phyloP scores from a whole-genome alignment of 306 rosid genomes.

The Casuarina glauca region DNA sequence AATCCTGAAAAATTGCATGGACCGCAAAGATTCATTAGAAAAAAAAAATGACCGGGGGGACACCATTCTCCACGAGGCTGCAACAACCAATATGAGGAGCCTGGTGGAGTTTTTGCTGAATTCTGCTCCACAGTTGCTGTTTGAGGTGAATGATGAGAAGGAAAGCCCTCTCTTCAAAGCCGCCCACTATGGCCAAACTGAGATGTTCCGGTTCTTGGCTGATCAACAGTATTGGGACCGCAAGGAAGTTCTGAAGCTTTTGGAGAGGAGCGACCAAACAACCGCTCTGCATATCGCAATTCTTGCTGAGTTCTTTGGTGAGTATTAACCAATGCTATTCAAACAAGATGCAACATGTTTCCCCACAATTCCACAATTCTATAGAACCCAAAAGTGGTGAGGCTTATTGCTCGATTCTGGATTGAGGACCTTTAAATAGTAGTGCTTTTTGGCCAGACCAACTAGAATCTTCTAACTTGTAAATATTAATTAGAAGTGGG shows the following conservation, averaged over 20 bases:
- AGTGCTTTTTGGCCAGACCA: too few relatives aligned
- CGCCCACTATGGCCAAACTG: not conserved
- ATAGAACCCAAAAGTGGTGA: too few relatives aligned
- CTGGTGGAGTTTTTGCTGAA: not conserved
- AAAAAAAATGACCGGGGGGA: not conserved
- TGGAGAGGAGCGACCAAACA: not conserved
- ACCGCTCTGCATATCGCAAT: not conserved
- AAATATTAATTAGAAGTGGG: too few relatives aligned
- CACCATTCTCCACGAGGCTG: not conserved
- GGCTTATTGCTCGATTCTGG: not conserved
- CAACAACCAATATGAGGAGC: not conserved
- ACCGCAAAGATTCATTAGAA: too few relatives aligned
- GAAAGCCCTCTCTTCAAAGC: not conserved
- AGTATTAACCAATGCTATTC: too few relatives aligned
- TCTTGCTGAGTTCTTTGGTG: slow-evolving; percentile 26
- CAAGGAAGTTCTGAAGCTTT: too few relatives aligned
- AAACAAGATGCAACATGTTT: too few relatives aligned
- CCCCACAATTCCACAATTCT: too few relatives aligned
- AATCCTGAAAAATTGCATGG: not conserved
- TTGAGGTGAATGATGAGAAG: not conserved
- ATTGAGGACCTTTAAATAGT: not conserved
- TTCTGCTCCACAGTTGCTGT: not conserved
- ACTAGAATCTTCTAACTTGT: too few relatives aligned
- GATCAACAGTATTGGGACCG: not conserved
- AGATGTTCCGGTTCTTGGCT: not conserved